Conservation (phyloP, 176 grass and related monocot genomes). For the Lolium rigidum region DNA sequence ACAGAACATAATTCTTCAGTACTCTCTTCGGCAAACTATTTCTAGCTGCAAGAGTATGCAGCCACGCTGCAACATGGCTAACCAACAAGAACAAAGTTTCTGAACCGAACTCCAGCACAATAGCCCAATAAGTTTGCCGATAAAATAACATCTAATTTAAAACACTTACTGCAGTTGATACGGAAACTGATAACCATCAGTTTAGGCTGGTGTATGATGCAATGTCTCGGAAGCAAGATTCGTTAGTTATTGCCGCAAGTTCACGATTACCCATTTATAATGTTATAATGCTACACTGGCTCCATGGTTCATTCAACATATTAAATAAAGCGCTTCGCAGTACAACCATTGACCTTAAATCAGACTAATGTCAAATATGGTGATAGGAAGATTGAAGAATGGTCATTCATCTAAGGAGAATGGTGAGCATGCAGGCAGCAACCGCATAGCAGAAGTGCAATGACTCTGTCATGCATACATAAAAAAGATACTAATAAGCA, state of each 20-base stretch:
- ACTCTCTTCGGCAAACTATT: neutral
- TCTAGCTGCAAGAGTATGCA: neutral
- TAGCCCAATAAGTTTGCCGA: neutral
- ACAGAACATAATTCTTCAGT: neutral
- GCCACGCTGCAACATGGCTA: neutral
- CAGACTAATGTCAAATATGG: neutral
- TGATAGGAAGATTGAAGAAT: constrained; percentile 4
- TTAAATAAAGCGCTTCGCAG: constrained; percentile 19
- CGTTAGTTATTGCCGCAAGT: neutral
- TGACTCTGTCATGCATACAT: neutral
- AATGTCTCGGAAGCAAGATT: constrained; percentile 13
- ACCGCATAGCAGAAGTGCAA: neutral
- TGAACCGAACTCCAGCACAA: neutral
- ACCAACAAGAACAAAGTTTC: constrained; percentile 22
- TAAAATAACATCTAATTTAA: constrained; percentile 19
- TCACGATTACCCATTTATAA: constrained; percentile 3
- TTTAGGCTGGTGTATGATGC: constrained; percentile 23
- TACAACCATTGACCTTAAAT: constrained; percentile 12
- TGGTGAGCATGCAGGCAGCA: constrained; percentile 11
- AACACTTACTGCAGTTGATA: neutral
- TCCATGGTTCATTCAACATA: neutral
- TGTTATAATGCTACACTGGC: neutral
- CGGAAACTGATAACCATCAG: neutral
- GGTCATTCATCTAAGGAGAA: neutral
- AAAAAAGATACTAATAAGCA: neutral